Evolutionary conservation across 2,329 filamentous ascomycete species (phyloP).

Genomic region (Aspergillus clavatus): DNA sequence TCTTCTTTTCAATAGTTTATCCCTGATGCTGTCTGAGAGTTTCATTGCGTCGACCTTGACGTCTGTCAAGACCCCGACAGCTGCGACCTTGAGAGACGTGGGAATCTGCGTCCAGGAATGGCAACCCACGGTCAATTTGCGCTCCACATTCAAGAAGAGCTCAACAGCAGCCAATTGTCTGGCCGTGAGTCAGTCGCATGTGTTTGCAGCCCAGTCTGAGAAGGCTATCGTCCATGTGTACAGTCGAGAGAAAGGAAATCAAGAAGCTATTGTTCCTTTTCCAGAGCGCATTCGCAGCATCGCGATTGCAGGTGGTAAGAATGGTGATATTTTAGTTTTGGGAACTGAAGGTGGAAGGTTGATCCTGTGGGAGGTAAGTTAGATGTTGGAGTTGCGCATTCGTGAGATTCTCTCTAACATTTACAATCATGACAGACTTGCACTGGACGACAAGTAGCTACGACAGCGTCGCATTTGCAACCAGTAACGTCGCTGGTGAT

Average conservation of each 20-base stretch:
- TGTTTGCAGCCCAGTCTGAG: slow-evolving; percentile 86
- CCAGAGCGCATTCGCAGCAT: slow-evolving; percentile 79
- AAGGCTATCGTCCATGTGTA: slow-evolving; percentile 95
- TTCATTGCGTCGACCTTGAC: slow-evolving; percentile 44
- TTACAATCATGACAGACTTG: slow-evolving; percentile 29
- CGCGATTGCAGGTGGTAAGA: slow-evolving; percentile 61
- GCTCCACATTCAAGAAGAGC: slow-evolving; percentile 85
- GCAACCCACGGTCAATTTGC: slow-evolving; percentile 70
- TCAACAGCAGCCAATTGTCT: slow-evolving; percentile 73
- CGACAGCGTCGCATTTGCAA: slow-evolving; percentile 40
- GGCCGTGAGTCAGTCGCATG: slow-evolving; percentile 72
- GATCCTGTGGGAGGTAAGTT: slow-evolving; percentile 83
- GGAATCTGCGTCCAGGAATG: slow-evolving; percentile 82
- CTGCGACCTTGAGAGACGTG: slow-evolving; percentile 63
- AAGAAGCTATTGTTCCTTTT: slow-evolving; percentile 84
- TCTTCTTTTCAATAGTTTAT: slow-evolving; percentile 16
- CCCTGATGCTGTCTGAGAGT: slow-evolving; percentile 46
- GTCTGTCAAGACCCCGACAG: slow-evolving; percentile 40
- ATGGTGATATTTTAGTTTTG: slow-evolving; percentile 60
- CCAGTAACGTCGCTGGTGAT: slow-evolving; percentile 68
- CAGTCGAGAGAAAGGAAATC: slow-evolving; percentile 72
- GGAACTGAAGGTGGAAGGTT: slow-evolving; percentile 82
- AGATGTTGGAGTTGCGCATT: too few relatives aligned
- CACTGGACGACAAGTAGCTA: slow-evolving; percentile 43
- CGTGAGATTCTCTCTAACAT: not conserved